Evolutionary conservation across 1,139 yeast genomes (phyloP).

Genomic region (Pichia kudriavzevii): DNA sequence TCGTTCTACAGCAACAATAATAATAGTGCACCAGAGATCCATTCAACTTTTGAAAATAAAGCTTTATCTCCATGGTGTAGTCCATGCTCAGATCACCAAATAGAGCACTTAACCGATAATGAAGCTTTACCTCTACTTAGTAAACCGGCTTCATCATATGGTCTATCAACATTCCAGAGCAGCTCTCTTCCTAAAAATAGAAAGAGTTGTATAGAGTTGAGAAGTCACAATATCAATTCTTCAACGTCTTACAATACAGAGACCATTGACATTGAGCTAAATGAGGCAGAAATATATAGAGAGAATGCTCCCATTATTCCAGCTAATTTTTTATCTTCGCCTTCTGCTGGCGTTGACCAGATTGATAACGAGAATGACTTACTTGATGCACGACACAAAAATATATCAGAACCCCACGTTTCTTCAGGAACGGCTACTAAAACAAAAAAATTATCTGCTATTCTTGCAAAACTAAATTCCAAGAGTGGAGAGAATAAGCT

Average conservation of each 20-base stretch:
- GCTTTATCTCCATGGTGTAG: too few relatives aligned
- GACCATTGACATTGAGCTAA: conserved; percentile 26
- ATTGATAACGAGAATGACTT: conserved; percentile 4
- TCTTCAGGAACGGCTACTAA: background rate
- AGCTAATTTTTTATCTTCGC: background rate
- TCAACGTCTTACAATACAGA: conserved; percentile 11
- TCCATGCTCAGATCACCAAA: too few relatives aligned
- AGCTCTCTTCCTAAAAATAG: conserved; percentile 1
- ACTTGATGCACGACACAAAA: too few relatives aligned
- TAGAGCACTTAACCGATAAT: background rate
- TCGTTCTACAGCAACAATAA: conserved; percentile 10
- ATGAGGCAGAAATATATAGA: conserved; percentile 11
- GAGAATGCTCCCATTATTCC: conserved; percentile 1
- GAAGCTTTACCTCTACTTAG: conserved; percentile 12
- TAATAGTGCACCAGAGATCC: conserved; percentile 1
- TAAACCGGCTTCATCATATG: conserved; percentile 1
- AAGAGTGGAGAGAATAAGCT: background rate
- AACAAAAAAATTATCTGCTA: too few relatives aligned
- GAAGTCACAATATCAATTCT: conserved; percentile 5
- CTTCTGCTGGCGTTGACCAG: conserved; percentile 13
- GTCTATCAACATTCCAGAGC: conserved; percentile 1
- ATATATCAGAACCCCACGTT: too few relatives aligned
- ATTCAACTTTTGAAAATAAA: background rate
- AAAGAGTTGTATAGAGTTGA: conserved; percentile 12
- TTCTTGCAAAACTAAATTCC: background rate